phyloP scores from a whole-genome alignment of 2,329 filamentous ascomycete genomes.

The Thelonectria olida region DNA sequence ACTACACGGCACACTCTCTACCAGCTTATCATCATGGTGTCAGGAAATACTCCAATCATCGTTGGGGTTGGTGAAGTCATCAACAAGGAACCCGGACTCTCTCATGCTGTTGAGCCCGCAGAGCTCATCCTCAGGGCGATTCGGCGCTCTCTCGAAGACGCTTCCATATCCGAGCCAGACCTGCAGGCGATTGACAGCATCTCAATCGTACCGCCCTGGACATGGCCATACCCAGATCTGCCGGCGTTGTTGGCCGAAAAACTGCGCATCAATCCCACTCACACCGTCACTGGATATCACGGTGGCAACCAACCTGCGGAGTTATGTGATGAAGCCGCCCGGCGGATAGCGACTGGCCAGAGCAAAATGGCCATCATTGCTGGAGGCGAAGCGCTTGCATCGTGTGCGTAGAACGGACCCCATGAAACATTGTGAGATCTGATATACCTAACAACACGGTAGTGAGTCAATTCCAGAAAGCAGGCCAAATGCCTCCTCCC shows the following conservation, averaged over 20 bases:
- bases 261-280: constrained; percentile 57
- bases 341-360: constrained; percentile 62
- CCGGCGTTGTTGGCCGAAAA: constrained; percentile 61
- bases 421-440: rapidly evolving
- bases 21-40: background rate
- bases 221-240: constrained; percentile 70
- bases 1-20: no score
- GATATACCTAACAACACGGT: constrained; percentile 19
- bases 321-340: constrained; percentile 70
- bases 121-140: constrained; percentile 68
- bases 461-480: constrained; percentile 47
- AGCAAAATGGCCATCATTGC: constrained; percentile 66
- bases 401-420: constrained; percentile 46
- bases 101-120: constrained; percentile 66
- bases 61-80: constrained; percentile 71
- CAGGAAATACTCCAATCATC: constrained; percentile 57
- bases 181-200: constrained; percentile 60
- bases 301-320: constrained; percentile 71
- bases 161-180: constrained; percentile 33
- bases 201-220: constrained; percentile 70
- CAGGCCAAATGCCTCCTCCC: constrained; percentile 56
- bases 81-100: constrained; percentile 58
- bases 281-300: constrained; percentile 63
- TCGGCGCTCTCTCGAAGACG: constrained; percentile 58
- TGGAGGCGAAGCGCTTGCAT: constrained; percentile 73